phyloP scores from a whole-genome alignment of 2,329 filamentous ascomycete genomes.

The Colletotrichum liaoningense region DNA sequence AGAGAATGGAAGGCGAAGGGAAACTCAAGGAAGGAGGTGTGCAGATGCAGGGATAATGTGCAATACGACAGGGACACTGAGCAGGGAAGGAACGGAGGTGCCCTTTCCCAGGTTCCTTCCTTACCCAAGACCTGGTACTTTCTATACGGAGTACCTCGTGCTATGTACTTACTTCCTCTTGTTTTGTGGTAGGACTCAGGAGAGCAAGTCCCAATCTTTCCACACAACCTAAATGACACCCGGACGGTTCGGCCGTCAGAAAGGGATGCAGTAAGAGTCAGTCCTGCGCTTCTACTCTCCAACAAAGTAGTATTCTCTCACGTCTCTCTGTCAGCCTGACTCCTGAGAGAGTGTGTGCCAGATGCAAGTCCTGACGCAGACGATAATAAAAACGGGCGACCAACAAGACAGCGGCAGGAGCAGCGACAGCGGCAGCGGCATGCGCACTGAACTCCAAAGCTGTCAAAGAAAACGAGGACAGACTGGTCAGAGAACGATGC shows the following conservation, averaged over 20 bases:
- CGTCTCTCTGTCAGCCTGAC: not conserved
- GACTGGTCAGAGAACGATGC: conserved; percentile 2
- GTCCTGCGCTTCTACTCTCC: not conserved
- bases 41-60: not conserved
- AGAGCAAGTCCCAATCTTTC: conserved; percentile 19
- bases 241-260: conserved; percentile 11
- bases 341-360: not conserved
- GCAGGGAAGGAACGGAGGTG: not conserved
- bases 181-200: not conserved
- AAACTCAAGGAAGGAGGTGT: conserved; percentile 18
- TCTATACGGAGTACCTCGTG: too few relatives aligned
- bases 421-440: conserved; percentile 13
- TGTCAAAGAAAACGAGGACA: not conserved
- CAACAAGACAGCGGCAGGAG: not conserved
- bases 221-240: conserved; percentile 25
- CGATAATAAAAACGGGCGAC: not conserved
- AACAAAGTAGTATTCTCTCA: not conserved
- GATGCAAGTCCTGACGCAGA: not conserved
- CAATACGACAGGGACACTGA: not conserved
- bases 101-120: not conserved
- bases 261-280: conserved; percentile 14
- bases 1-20: conserved; percentile 10
- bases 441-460: conserved; percentile 12
- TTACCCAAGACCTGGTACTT: not conserved
- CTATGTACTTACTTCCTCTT: too few relatives aligned